phyloP scores from a whole-genome alignment of 768 basidiomycete genomes.

The Podaxis pistillaris region DNA sequence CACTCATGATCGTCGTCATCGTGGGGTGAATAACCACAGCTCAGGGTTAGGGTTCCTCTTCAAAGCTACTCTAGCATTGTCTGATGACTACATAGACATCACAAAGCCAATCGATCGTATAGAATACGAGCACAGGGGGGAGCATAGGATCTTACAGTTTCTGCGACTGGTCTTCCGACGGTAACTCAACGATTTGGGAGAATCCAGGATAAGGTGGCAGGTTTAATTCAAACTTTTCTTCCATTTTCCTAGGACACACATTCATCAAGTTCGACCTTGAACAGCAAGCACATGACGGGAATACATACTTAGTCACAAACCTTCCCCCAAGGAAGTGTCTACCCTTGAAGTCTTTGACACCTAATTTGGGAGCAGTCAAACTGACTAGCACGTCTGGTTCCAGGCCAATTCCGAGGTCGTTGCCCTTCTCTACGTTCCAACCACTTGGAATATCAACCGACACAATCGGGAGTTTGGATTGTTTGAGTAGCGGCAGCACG shows the following conservation, averaged over 20 bases:
- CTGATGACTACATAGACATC: too few species aligned
- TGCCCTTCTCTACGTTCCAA: slow-evolving; percentile 90
- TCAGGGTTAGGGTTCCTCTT: not conserved
- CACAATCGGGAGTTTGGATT: slow-evolving; percentile 76
- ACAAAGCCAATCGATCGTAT: too few species aligned
- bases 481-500: slow-evolving; percentile 63
- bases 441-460: slow-evolving; percentile 96
- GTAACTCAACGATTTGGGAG: slow-evolving; percentile 86
- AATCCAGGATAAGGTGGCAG: slow-evolving; percentile 78
- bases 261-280: not conserved
- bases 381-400: slow-evolving; percentile 81
- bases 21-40: not conserved
- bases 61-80: not conserved
- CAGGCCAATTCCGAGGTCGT: slow-evolving; percentile 52
- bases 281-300: not conserved
- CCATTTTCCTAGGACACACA: slow-evolving; percentile 51
- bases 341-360: slow-evolving; percentile 73
- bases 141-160: not conserved
- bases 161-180: slow-evolving; percentile 15
- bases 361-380: slow-evolving; percentile 92
- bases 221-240: slow-evolving; percentile 73
- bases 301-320: slow-evolving; percentile 81
- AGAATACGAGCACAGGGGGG: too few species aligned
- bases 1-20: not conserved
- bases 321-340: slow-evolving; percentile 92